These are phyloP conservation scores for Alternaria brassicicola DNA, from an alignment of 2,329 filamentous ascomycete species.

Conservation along the genomic window DNA sequence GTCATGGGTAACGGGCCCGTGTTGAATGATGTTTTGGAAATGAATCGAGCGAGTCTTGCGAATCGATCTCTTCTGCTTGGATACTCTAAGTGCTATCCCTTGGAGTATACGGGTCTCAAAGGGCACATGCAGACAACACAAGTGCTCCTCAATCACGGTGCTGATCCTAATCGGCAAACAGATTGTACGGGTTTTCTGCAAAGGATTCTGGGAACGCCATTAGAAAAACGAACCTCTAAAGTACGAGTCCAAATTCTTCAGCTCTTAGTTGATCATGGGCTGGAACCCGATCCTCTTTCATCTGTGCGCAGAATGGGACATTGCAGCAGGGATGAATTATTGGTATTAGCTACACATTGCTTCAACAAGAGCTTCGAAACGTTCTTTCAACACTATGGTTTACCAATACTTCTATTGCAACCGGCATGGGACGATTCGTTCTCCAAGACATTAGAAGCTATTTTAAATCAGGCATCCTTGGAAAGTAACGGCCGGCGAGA, in stretches of 20 bases:
- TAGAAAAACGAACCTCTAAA: accelerated
- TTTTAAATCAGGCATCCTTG: neutral
- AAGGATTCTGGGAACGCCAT: neutral
- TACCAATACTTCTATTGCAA: neutral
- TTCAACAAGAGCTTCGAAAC: neutral
- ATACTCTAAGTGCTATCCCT: neutral
- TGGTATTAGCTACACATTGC: neutral
- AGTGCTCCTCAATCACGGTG: neutral
- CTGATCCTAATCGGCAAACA: neutral
- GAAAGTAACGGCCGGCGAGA: no score
- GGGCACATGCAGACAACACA: neutral
- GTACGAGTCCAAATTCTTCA: neutral
- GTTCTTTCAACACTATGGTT: neutral
- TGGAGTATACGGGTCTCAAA: neutral
- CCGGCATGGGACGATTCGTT: neutral
- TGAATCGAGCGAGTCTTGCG: neutral
- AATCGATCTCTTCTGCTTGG: neutral
- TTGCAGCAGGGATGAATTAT: neutral
- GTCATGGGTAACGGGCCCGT: neutral
- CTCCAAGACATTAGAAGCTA: neutral
- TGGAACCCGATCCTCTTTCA: neutral
- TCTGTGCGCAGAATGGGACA: accelerated
- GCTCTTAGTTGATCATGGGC: neutral
- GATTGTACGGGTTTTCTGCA: neutral
- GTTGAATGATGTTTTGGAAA: neutral